These are phyloP conservation scores for Neopestalotiopsis rosae DNA, from an alignment of 2,329 filamentous ascomycete genomes.

Conservation along the genomic window DNA sequence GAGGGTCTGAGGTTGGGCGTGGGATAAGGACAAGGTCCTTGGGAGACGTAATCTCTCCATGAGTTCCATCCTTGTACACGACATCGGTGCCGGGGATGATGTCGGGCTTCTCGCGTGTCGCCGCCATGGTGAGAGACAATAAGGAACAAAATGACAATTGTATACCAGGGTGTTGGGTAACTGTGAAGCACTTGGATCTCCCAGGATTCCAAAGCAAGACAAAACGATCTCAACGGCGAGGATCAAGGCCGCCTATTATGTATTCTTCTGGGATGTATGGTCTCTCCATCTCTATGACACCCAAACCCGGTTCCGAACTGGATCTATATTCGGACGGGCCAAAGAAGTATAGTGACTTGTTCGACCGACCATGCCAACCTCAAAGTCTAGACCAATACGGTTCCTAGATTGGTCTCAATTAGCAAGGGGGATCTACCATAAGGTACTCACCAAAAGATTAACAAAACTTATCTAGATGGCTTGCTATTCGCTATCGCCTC, in stretches of 20 bases:
- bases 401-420: not conserved
- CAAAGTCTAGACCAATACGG: not conserved
- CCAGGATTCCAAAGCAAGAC: not conserved
- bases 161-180: no score
- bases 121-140: slow-evolving; percentile 9
- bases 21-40: slow-evolving; percentile 31
- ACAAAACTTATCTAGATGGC: not conserved
- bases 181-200: not conserved
- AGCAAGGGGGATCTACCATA: not conserved
- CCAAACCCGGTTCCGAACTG: not conserved
- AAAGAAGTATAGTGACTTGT: not conserved
- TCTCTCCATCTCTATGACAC: not conserved
- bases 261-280: not conserved
- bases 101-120: slow-evolving; percentile 13
- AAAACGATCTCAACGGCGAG: not conserved
- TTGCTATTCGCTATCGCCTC: not conserved
- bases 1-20: slow-evolving; percentile 26
- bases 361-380: not conserved
- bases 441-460: not conserved
- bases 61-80: slow-evolving; percentile 16
- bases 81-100: slow-evolving; percentile 21
- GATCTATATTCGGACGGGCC: not conserved
- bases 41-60: not conserved
- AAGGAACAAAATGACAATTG: no score
- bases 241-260: not conserved